Percentiles rank a stretch among this genome's conserved stretches.
phyloP scores from a whole-genome alignment of 345 rosid genomes.

The Hibiscus trionum region DNA sequence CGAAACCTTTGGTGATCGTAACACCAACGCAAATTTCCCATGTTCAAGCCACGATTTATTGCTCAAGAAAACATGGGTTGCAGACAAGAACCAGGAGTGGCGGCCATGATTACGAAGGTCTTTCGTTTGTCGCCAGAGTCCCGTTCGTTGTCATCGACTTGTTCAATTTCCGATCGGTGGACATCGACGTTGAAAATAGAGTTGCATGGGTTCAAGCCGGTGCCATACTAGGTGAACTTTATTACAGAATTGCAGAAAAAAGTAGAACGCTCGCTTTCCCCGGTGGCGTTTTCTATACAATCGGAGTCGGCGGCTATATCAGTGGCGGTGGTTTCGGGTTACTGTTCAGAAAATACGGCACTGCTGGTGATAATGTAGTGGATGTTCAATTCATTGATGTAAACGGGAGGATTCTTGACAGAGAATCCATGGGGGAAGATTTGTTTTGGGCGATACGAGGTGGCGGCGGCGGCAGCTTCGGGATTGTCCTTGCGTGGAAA shows the following conservation, averaged over 20 bases:
- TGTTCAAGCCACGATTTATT: background rate
- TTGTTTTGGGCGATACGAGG: constrained; percentile 1
- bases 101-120: constrained; percentile 3
- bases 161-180: background rate
- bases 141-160: background rate
- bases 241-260: background rate
- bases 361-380: background rate
- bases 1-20: background rate
- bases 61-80: background rate
- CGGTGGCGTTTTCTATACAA: background rate
- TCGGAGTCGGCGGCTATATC: background rate
- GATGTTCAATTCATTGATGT: background rate
- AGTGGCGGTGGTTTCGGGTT: background rate
- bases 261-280: background rate
- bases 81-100: background rate
- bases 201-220: constrained; percentile 5
- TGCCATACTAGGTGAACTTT: background rate
- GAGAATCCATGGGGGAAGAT: background rate
- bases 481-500: constrained; percentile 1
- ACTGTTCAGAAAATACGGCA: background rate
- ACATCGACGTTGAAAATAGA: background rate
- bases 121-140: background rate
- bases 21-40: background rate
- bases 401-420: background rate
- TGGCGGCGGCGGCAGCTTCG: background rate